Evolutionary conservation across 345 rosid genomes (phyloP).

Genomic region (Brassica rapa): DNA sequence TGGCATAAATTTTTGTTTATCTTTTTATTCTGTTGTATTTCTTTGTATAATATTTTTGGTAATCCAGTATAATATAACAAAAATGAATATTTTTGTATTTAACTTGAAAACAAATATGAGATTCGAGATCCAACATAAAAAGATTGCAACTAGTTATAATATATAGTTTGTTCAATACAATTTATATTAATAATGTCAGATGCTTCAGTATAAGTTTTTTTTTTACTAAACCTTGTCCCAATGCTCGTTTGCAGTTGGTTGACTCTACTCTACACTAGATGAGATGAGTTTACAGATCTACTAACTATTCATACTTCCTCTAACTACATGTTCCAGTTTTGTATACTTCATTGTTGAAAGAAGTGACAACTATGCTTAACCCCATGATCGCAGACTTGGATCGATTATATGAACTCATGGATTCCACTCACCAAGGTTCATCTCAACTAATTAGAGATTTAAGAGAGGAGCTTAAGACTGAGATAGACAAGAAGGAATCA

Average conservation of each 20-base stretch:
- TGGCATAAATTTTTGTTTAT: not conserved
- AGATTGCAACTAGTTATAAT: not conserved
- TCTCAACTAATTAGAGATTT: slow-evolving; percentile 40
- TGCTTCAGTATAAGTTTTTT: not conserved
- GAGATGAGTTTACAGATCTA: not conserved
- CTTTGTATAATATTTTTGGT: slow-evolving; percentile 15
- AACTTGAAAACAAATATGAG: not conserved
- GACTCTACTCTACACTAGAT: not conserved
- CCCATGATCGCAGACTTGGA: slow-evolving; percentile 56
- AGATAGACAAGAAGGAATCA: slow-evolving; percentile 32
- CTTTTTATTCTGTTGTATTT: not conserved
- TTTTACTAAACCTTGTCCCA: not conserved
- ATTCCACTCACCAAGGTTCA: slow-evolving; percentile 57
- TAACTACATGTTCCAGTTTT: not conserved
- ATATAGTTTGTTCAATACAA: not conserved
- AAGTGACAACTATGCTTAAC: slow-evolving; percentile 48
- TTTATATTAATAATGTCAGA: not conserved
- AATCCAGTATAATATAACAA: not conserved
- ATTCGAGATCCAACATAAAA: not conserved
- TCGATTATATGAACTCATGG: slow-evolving; percentile 57
- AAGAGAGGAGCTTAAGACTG: slow-evolving; percentile 67
- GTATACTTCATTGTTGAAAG: slow-evolving; percentile 51
- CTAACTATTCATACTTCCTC: not conserved
- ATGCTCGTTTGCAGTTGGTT: not conserved
- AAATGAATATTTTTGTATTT: not conserved